Conservation (phyloP, 2,329 filamentous ascomycete genomes). For the Botryotinia convoluta region DNA sequence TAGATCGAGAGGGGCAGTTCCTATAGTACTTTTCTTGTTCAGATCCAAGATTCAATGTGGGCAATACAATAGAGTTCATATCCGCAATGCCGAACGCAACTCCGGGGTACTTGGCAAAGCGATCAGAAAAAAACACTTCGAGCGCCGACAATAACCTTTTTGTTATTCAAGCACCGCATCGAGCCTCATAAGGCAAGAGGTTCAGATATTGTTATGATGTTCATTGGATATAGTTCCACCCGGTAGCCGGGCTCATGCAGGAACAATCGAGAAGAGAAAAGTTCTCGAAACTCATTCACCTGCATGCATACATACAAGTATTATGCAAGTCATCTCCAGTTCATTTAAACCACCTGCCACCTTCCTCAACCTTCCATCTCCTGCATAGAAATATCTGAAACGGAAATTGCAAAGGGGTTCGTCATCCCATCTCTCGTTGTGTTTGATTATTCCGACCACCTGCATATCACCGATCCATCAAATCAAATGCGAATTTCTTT, state of each 20-base stretch:
- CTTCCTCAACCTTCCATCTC: conserved; percentile 21
- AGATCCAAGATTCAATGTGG: background rate
- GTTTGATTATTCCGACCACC: background rate
- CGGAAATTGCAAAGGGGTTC: background rate
- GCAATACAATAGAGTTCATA: background rate
- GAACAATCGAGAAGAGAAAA: conserved; percentile 8
- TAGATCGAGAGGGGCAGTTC: conserved; percentile 1
- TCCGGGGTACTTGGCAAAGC: conserved; percentile 1
- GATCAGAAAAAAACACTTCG: background rate
- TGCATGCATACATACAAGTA: conserved; percentile 22
- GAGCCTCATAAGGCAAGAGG: background rate
- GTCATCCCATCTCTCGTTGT: background rate
- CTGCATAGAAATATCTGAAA: conserved; percentile 25
- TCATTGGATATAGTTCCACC: background rate
- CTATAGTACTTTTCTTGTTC: background rate
- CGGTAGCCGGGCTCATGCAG: conserved; percentile 5
- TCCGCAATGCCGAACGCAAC: conserved; percentile 3
- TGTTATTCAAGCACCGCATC: background rate
- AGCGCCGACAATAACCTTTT: background rate
- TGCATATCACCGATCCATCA: conserved; percentile 1
- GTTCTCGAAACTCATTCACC: background rate
- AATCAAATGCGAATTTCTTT: background rate
- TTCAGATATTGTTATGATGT: background rate
- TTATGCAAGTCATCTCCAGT: conserved; percentile 30
- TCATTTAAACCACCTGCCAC: conserved; percentile 11